These are phyloP conservation scores for Fusarium neocosmosporiellum DNA, from an alignment of 2,329 filamentous ascomycete species.

Conservation along the genomic window DNA sequence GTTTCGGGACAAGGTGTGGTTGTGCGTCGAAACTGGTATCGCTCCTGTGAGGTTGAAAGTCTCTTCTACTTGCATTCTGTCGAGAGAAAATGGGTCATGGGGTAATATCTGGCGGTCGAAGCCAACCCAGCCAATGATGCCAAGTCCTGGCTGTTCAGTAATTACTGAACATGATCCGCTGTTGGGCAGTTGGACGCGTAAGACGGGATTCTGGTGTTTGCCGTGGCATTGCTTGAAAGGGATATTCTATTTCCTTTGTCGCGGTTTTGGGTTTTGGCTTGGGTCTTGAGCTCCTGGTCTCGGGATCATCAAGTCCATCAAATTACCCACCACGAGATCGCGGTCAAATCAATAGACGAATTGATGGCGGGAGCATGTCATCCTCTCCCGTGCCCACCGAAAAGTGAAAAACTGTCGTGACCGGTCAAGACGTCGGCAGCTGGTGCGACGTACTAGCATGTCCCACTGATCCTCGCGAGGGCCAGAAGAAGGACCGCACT, in stretches of 20 bases:
- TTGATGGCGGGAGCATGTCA: background rate
- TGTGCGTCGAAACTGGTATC: background rate
- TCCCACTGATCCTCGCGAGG: background rate
- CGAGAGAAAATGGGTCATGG: background rate
- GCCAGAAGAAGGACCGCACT: constrained; percentile 8
- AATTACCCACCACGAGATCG: constrained; percentile 20
- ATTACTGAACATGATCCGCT: background rate
- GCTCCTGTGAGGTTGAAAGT: background rate
- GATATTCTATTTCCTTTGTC: background rate
- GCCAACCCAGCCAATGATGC: background rate
- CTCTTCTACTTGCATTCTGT: background rate
- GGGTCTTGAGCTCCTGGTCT: constrained; percentile 13
- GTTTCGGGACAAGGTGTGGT: background rate
- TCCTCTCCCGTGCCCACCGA: background rate
- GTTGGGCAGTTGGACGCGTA: background rate
- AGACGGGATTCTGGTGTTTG: background rate
- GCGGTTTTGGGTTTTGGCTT: constrained; percentile 8
- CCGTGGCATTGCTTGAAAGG: background rate
- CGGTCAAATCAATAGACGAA: background rate
- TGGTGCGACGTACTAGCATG: background rate
- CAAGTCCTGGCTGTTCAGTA: background rate
- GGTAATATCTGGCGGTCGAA: background rate
- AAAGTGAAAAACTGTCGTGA: background rate
- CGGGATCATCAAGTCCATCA: constrained; percentile 24
- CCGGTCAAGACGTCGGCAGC: background rate